phyloP scores from a whole-genome alignment of 2,329 filamentous ascomycete genomes.

The Penicillium verrucosum region DNA sequence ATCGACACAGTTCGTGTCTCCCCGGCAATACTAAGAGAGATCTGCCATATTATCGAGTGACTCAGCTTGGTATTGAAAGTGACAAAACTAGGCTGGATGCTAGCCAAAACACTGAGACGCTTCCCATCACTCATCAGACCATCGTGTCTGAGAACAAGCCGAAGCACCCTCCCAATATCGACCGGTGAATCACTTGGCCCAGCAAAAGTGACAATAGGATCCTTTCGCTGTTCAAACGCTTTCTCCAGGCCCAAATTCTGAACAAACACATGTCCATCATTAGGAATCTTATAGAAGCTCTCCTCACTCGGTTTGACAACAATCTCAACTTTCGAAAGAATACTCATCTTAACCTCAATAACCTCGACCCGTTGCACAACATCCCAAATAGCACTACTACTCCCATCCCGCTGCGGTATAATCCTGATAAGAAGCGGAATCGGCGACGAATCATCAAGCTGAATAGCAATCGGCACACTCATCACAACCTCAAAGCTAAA shows the following conservation, averaged over 20 bases:
- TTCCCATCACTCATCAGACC: slow-evolving; percentile 4
- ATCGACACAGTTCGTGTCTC: slow-evolving; percentile 1
- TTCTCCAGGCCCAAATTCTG: slow-evolving; percentile 9
- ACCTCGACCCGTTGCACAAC: slow-evolving; percentile 13
- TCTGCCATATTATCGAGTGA: slow-evolving; percentile 10
- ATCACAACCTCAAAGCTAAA: slow-evolving; percentile 29
- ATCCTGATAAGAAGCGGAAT: slow-evolving; percentile 17
- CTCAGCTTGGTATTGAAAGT: slow-evolving; percentile 18
- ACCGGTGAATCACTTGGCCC: slow-evolving; percentile 7
- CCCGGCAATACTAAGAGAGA: slow-evolving; percentile 16
- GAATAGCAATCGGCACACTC: slow-evolving; percentile 27
- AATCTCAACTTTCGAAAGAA: slow-evolving; percentile 5
- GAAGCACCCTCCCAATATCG: slow-evolving; percentile 15
- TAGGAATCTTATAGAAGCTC: not conserved
- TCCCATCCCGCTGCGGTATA: not conserved
- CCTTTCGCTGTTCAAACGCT: not conserved
- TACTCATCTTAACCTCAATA: slow-evolving; percentile 11
- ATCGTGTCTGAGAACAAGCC: slow-evolving; percentile 13
- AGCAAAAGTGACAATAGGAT: slow-evolving; percentile 3
- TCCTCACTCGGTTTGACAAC: slow-evolving; percentile 13
- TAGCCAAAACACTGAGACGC: not conserved
- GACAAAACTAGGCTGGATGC: slow-evolving; percentile 16
- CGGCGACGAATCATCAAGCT: slow-evolving; percentile 14
- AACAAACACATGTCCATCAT: not conserved
- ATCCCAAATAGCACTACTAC: slow-evolving; percentile 11